These are phyloP conservation scores for Globisporangium takayamanum DNA, from an alignment of 352 stramenopile genomes.

Conservation along the genomic window DNA sequence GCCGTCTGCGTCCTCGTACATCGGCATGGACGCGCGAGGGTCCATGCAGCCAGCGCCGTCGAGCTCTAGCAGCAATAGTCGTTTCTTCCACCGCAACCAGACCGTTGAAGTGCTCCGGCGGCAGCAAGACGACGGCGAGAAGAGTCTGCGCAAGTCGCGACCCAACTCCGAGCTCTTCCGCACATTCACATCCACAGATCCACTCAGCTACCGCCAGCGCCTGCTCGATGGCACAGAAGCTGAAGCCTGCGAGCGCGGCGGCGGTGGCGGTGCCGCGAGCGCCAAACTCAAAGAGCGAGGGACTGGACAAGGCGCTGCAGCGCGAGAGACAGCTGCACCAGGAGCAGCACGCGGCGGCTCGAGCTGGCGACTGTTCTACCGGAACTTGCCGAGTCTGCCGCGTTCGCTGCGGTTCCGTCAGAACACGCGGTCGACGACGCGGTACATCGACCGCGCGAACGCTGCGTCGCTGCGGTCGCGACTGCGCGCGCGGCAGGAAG, in stretches of 20 bases:
- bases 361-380: constrained; percentile 61
- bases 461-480: constrained; percentile 47
- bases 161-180: constrained; percentile 63
- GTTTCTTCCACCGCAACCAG: constrained; percentile 66
- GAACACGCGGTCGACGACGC: constrained; percentile 66
- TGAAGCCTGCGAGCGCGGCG: constrained; percentile 10
- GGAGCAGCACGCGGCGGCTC: constrained; percentile 10
- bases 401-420: constrained; percentile 64
- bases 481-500: constrained; percentile 40
- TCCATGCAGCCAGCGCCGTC: constrained; percentile 13
- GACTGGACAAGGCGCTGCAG: neutral
- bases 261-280: neutral
- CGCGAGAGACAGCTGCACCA: neutral
- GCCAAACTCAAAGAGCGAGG: constrained; percentile 11
- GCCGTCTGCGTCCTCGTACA: constrained; percentile 10
- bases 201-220: constrained; percentile 49
- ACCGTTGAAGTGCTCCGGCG: constrained; percentile 65
- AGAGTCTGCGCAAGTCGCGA: constrained; percentile 33
- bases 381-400: constrained; percentile 60
- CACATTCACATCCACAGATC: constrained; percentile 59
- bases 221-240: constrained; percentile 44
- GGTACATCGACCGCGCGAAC: constrained; percentile 74
- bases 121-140: constrained; percentile 11
- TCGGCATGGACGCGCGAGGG: constrained; percentile 14
- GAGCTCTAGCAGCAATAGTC: constrained; percentile 12